Percentiles rank a stretch among this genome's conserved stretches.
These are phyloP conservation scores for Coemansia sp. DNA, from an alignment of 192 early-diverging fungal genomes.

Conservation along the genomic window DNA sequence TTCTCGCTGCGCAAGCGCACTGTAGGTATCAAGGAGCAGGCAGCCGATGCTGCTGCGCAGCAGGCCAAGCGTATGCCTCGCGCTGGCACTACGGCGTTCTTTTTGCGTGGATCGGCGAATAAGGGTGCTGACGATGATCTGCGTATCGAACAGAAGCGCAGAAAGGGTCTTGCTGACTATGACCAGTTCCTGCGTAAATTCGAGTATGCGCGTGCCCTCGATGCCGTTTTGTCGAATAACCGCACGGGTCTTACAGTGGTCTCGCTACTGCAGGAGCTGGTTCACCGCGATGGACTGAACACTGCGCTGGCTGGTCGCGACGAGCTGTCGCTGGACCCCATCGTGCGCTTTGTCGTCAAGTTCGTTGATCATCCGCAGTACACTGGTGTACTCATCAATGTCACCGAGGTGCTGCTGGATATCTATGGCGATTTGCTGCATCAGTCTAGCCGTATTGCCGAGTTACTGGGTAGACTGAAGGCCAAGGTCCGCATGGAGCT, in stretches of 20 bases:
- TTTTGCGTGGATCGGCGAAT: slow-evolving; percentile 62
- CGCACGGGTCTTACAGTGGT: slow-evolving; percentile 64
- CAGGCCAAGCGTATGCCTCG: slow-evolving; percentile 33
- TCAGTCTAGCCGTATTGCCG: slow-evolving; percentile 79
- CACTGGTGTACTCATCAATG: slow-evolving; percentile 72
- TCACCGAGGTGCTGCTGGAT: slow-evolving; percentile 68
- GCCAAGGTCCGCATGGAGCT: slow-evolving; percentile 79
- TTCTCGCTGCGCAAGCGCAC: slow-evolving; percentile 82
- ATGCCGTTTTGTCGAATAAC: slow-evolving; percentile 73
- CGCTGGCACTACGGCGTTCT: slow-evolving; percentile 71
- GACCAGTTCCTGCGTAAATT: slow-evolving; percentile 83
- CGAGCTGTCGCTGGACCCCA: slow-evolving; percentile 80
- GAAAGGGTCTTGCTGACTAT: slow-evolving; percentile 68
- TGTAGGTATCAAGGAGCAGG: slow-evolving; percentile 72
- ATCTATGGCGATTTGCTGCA: slow-evolving; percentile 80
- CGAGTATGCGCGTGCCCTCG: slow-evolving; percentile 86
- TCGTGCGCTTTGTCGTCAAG: slow-evolving; percentile 78
- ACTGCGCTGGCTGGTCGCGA: slow-evolving; percentile 82
- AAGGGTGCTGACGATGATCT: slow-evolving; percentile 68
- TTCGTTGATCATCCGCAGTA: slow-evolving; percentile 82
- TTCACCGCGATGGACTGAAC: slow-evolving; percentile 79
- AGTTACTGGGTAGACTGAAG: slow-evolving; percentile 66
- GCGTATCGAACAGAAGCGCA: slow-evolving; percentile 67
- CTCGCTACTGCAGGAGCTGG: slow-evolving; percentile 84
- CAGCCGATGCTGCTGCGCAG: slow-evolving; percentile 28